Evolutionary conservation across 352 stramenopile species (phyloP).

Genomic region (Pythium plurisporium): DNA sequence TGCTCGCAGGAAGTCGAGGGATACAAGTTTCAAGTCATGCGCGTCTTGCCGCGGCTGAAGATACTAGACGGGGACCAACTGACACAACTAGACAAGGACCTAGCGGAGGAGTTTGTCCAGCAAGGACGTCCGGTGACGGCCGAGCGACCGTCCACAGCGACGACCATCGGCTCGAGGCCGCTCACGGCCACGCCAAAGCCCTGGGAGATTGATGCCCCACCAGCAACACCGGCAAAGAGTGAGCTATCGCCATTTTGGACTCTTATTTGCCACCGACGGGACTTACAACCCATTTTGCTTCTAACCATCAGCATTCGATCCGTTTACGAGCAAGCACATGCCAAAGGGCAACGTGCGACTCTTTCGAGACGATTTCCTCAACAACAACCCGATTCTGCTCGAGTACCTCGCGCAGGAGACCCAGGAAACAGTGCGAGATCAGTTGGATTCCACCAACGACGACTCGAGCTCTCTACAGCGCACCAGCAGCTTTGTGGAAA

Average conservation of each 20-base stretch:
- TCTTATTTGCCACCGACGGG: too few relatives aligned
- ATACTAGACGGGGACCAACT: constrained; percentile 68
- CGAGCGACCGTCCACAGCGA: constrained; percentile 13
- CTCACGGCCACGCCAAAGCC: constrained; percentile 12
- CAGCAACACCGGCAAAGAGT: constrained; percentile 16
- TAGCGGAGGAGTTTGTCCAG: constrained; percentile 57
- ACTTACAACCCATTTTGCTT: neutral
- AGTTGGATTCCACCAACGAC: constrained; percentile 8
- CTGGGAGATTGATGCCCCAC: constrained; percentile 10
- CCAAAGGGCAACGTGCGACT: constrained; percentile 70
- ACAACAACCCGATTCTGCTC: constrained; percentile 78
- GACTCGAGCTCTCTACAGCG: constrained; percentile 6
- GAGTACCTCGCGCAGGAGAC: constrained; percentile 68
- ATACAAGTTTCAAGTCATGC: constrained; percentile 75
- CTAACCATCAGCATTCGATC: constrained; percentile 32
- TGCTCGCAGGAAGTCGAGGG: constrained; percentile 52
- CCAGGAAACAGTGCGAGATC: constrained; percentile 13
- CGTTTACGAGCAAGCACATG: constrained; percentile 59
- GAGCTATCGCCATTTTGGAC: neutral
- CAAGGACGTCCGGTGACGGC: constrained; percentile 9
- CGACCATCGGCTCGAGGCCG: constrained; percentile 9
- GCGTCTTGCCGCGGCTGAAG: constrained; percentile 55
- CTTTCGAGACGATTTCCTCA: constrained; percentile 83
- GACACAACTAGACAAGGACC: constrained; percentile 68
- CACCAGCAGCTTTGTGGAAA: constrained; percentile 44